Evolutionary conservation across 1,284 basidiomycete species (phyloP), one percentile per base, ranked within the genome.

Genomic region (Cystobasidiaceae sp.): DNA sequence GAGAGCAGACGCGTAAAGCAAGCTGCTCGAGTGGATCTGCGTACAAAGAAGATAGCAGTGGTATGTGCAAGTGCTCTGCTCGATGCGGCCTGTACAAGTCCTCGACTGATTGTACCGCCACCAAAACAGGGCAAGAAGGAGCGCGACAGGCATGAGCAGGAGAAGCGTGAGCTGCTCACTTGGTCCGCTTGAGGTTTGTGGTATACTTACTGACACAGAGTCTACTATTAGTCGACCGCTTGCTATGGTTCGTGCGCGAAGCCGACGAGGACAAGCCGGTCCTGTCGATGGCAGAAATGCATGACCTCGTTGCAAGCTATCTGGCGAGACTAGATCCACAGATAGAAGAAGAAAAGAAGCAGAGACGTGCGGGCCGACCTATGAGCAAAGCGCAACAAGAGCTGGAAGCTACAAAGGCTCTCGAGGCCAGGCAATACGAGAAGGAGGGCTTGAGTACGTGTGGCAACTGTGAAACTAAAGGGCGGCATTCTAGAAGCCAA

Each of bases 341-440:
- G 25, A 19, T 64, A 1, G 61, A 49, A 27, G 41, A 32, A 21
- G 61, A 64, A 33, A 27, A 23, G 17, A 55, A 46, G 21, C 61
- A 56, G 33, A 39, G 61, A 23, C 51, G 61, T 11, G 17, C 51
- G 9, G 61, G 61, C n/a, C 39, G 61, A n/a, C 4, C 52, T 6
- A 64, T 55, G 52, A 64, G 61, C 52, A 64, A 64, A 33, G 34
- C 43, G 19, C 61, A 64, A 37, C 27, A 55, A 45, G 61, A 64
- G 41, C 30, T 64, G n/a, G 61, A 64, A 41, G 45, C 51, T 15
- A 34, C 43, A 3, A 64, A 64, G 43, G 41, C 34, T 17, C 39
- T 41, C 9, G 61, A 64, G 21, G 61, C 45, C 7, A 32, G 25
- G 6, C 49, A 64, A 34, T 64, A 64, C 45, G 32, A 27, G 17